phyloP scores from a whole-genome alignment of 1,139 yeast species.

The Pichia cactophila region DNA sequence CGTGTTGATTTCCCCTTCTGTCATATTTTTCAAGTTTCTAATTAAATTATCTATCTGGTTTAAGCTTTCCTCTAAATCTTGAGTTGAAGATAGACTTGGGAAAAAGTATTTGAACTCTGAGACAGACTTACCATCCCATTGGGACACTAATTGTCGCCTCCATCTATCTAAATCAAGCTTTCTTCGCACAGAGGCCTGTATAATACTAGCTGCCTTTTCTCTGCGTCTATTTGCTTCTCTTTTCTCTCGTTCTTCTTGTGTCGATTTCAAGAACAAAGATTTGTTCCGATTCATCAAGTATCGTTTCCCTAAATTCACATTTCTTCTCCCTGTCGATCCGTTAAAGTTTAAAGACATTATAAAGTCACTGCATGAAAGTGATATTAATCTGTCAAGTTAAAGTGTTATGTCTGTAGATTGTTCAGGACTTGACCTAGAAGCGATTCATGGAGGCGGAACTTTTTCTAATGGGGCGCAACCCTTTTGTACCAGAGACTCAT shows the following conservation, averaged over 20 bases:
- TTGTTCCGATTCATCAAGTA: conserved; percentile 30
- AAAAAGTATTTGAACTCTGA: conserved; percentile 21
- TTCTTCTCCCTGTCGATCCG: conserved; percentile 55
- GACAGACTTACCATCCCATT: conserved; percentile 19
- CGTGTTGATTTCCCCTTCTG: neutral
- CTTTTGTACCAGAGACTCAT: neutral
- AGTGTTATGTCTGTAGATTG: no score
- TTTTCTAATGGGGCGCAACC: neutral
- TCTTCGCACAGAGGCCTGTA: conserved; percentile 44
- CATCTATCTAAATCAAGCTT: conserved; percentile 23
- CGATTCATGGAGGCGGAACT: no score
- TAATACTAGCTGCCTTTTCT: conserved; percentile 39
- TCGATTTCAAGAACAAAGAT: conserved; percentile 45
- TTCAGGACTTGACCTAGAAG: no score
- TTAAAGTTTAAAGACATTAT: conserved; percentile 45
- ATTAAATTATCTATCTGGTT: neutral
- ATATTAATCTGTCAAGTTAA: no score
- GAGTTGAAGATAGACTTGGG: conserved; percentile 13
- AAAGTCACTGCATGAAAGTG: neutral
- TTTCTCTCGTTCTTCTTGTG: conserved; percentile 57
- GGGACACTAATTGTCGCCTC: conserved; percentile 7
- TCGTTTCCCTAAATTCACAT: conserved; percentile 67
- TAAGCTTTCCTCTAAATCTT: neutral
- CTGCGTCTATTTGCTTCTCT: conserved; percentile 51
- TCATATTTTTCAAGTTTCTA: neutral